phyloP scores from a whole-genome alignment of 371 early-diverging fungal species.

The Syncephalis plumigaleata region DNA sequence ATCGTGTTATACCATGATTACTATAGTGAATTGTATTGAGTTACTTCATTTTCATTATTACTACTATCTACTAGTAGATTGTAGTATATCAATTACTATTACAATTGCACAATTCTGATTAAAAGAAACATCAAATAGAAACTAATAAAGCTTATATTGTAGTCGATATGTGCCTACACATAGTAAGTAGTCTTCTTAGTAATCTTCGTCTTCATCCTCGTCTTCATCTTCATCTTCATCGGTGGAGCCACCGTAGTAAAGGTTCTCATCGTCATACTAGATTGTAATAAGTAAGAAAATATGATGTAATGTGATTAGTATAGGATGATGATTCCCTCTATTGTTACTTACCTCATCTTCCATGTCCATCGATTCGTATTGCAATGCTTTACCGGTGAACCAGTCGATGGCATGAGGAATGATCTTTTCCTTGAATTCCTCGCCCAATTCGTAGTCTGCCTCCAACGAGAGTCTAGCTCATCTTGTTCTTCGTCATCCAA shows the following conservation, averaged over 20 bases:
- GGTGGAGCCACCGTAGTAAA: neutral
- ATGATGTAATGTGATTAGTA: too few species aligned
- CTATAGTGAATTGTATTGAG: too few species aligned
- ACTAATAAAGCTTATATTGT: too few species aligned
- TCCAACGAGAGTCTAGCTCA: conserved; percentile 62
- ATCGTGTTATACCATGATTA: too few species aligned
- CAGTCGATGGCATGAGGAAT: conserved; percentile 92
- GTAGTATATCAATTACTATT: too few species aligned
- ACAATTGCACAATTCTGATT: too few species aligned
- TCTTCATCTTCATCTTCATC: conserved; percentile 17
- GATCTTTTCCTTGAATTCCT: conserved; percentile 88
- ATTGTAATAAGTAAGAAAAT: too few species aligned
- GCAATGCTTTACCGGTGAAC: conserved; percentile 94
- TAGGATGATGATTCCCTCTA: too few species aligned
- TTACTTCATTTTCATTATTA: too few species aligned
- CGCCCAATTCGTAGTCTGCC: conserved; percentile 87
- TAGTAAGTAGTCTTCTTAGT: conserved; percentile 12
- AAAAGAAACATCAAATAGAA: too few species aligned
- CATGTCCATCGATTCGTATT: conserved; percentile 49
- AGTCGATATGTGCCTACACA: conserved; percentile 29
- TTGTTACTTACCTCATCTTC: conserved; percentile 22
- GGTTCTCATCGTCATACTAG: neutral
- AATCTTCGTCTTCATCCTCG: conserved; percentile 38
- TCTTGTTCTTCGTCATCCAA: conserved; percentile 60
- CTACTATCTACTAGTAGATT: too few species aligned